Evolutionary conservation across 192 early-diverging fungal species (phyloP).

Genomic region (Backusella parvicylindrica): DNA sequence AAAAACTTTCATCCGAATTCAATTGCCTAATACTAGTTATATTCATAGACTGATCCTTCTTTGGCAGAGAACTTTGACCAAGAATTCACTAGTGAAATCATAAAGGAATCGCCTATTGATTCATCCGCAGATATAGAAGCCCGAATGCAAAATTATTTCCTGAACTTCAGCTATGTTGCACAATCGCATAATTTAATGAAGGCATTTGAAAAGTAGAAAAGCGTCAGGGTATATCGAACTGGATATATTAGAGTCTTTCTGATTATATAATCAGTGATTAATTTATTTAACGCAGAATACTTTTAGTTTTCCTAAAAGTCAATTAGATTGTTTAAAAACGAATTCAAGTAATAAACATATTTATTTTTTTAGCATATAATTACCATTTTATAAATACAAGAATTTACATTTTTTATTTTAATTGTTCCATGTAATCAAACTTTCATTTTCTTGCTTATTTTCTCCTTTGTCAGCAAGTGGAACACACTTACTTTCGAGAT

Average conservation of each 20-base stretch:
- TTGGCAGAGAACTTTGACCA: slow-evolving; percentile 80
- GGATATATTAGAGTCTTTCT: not conserved
- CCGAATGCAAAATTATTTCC: slow-evolving; percentile 26
- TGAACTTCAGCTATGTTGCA: slow-evolving; percentile 39
- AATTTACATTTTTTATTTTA: not conserved
- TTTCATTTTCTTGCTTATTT: not conserved
- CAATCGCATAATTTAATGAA: slow-evolving; percentile 15
- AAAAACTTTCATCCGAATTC: not conserved
- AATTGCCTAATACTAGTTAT: not conserved
- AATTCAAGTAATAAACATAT: not conserved
- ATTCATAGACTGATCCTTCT: slow-evolving; percentile 45
- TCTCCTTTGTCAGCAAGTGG: not conserved
- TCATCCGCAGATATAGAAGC: slow-evolving; percentile 10
- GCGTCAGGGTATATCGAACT: not conserved
- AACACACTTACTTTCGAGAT: not conserved
- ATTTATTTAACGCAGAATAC: not conserved
- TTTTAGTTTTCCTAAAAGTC: not conserved
- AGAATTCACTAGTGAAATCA: slow-evolving; percentile 63
- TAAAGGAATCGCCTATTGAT: slow-evolving; percentile 48
- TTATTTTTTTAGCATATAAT: not conserved
- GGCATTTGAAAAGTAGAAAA: not conserved
- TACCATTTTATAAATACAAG: not conserved
- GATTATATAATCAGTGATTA: not conserved
- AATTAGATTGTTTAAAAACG: not conserved
- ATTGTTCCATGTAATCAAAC: not conserved